Evolutionary conservation across 192 early-diverging fungal genomes (phyloP), one percentile per base, ranked within the genome.

Genomic region (Umbelopsis ramanniana): DNA sequence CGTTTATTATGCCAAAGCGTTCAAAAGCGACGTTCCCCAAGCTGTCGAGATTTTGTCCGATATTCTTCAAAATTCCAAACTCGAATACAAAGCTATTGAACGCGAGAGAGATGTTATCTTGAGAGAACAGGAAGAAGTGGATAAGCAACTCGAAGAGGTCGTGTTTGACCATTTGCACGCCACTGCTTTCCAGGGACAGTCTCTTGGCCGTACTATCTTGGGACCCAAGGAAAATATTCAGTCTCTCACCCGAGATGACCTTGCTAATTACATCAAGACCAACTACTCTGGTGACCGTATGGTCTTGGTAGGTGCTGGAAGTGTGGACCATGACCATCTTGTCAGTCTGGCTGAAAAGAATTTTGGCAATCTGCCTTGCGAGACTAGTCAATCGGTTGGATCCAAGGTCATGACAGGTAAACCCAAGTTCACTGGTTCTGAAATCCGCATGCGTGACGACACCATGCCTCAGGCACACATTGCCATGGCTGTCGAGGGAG

Each of bases 151-250:
- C 82, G 96, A 98, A 77, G 95, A 98, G 81, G 96, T 97, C 37
- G 95, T 97, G 66, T 99, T 99, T 84, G 97, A 99, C 77, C 95
- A 99, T 74, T 85, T 99, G 85, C 96, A 99, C 81, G 95, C 93
- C 53, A 93, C 89, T 66, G 96, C 97, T 43, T 99, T 93, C 90
- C 96, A 96, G 86, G 88, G 91, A 70, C 87, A 89, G 73, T 79
- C 92, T 11, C 86, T 98, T 37, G 96, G 97, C 48, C 91, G 88
- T 76, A 98, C 97, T 63, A 95, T 97, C 77, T 88, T 96, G 46
- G 97, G 97, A 60, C 92, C 96, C 63, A 88, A 88, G 76, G 93
- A 95, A 76, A 97, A 98, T 85, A 96, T 99, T 77, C 83, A 94
- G 79, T 87, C 87, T 55, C 91, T 99, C 78, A 91, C 90, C 60